Base-by-base conservation (phyloP, 1,139 yeast species). In the Geotrichum fermentans region DNA sequence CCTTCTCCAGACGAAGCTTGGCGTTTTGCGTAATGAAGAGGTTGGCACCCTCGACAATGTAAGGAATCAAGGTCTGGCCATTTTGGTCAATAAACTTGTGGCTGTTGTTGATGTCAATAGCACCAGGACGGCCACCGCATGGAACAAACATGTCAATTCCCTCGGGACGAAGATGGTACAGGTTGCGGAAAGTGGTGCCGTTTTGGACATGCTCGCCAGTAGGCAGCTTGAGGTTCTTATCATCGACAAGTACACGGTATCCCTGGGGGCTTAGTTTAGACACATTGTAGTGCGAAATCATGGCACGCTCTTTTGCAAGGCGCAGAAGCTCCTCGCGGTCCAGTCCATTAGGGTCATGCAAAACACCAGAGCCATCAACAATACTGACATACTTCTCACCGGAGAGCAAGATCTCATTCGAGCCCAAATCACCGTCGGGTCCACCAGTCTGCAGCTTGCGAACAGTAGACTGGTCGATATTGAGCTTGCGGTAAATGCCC, bases 71-170 rank as follows among this genome's bases (percentile, higher is more conserved):
- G 29, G 87, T 69, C 67, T 84, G 83, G 52, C 95, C 95, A 36
- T 92, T 82, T 61, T 79, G 79, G 65, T 86, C 88, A 59, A 92
- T 79, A 59, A 89, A 79, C 49, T 73, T 73, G 56, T 75, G 72
- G 52, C 90, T 94, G 61, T 86, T 92, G 66, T 82, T 83, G 56
- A 92, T 81, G 67, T 90, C 95, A 68, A 92, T 83, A 17, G 97
- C 95, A 59, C 85, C 92, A 55, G 98, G 98, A 70, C 98, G 85
- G 60, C 98, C 98, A 69, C 98, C 98, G 70, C 98, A 92, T 52
- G 98, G 98, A 42, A 90, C 97, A 70, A 92, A 89, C 58, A 92
- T 75, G 33, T 80, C 81, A 45, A 80, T 73, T 49, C 85, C 83
- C 59, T 78, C 82, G 59, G 82, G 78, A 54, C 83, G 71, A 61